Conservation (phyloP, 805 yeast genomes). For the Yarrowia deformans region DNA sequence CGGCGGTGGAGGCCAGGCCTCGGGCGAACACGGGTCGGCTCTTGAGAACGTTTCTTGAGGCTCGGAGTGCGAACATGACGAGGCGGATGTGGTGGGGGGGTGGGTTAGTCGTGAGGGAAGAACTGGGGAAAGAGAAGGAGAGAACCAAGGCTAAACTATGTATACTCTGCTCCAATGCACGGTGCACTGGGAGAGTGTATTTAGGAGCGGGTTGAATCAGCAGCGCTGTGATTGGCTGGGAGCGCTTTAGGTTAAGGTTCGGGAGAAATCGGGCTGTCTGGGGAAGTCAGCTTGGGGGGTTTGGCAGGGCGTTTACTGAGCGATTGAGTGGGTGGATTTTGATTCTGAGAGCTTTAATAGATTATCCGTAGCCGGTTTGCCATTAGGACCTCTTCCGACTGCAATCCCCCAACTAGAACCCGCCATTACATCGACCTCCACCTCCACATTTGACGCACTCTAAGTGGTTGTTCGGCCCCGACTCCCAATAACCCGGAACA, state of each 20-base stretch:
- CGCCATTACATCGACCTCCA: background rate
- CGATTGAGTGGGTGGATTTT: background rate
- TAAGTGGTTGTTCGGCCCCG: conserved; percentile 19
- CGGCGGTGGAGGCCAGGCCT: conserved; percentile 40
- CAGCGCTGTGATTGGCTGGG: conserved; percentile 22
- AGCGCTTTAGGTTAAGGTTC: conserved; percentile 23
- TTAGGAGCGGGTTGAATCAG: conserved; percentile 29
- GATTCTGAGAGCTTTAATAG: background rate
- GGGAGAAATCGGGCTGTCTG: conserved; percentile 37
- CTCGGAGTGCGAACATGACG: conserved; percentile 38
- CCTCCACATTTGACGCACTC: conserved; percentile 15
- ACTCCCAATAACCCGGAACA: conserved; percentile 22
- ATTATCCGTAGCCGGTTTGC: background rate
- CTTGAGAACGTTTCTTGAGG: conserved; percentile 33
- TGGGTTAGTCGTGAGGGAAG: conserved; percentile 15
- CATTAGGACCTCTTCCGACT: background rate
- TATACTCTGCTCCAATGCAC: conserved; percentile 7
- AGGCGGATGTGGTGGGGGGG: background rate
- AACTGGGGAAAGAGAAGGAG: conserved; percentile 24
- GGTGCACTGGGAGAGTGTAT: background rate
- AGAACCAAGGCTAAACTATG: conserved; percentile 24
- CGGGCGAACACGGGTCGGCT: conserved; percentile 15
- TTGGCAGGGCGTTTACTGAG: background rate
- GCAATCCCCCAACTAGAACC: background rate
- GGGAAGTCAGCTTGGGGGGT: background rate